Base-by-base conservation (phyloP, 2,329 filamentous ascomycete species). In the Penicillium sp. region DNA sequence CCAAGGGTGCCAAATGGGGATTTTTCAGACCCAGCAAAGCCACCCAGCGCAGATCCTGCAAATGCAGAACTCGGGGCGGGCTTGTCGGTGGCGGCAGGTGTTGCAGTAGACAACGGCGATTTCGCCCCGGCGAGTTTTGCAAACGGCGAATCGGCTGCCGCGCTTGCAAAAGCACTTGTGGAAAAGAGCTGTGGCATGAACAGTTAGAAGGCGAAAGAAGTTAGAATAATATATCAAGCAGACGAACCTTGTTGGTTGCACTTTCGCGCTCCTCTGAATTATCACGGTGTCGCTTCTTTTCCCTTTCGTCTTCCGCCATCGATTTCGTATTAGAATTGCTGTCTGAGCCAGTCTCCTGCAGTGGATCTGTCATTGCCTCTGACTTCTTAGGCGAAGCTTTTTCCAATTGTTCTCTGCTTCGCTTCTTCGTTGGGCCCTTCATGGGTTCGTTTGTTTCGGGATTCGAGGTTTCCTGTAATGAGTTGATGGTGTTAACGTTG, bases 1-100 rank as follows among this genome's bases (percentile, higher is more conserved):
- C 81, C 82, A 40, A 88, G 67, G 16, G 78, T 70, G 34, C 85
- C 84, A 67, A 90, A 90, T 0, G 86, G 86, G 3, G 88, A 91
- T 23, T 82, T 76, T 33, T 78, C 77, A 5, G 83, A 81, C 21
- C 82, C 76, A 7, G 87, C 81, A 51, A 91, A 83, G 48, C 87
- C 85, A 48, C 87, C 83, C 66, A 92, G 86, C 16, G 82, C 84
- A 3, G 89, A 92, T 44, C 79, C 80, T 19, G 85, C 84, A 70
- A 92, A 92, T 5, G 87, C 84, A 9, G 83, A 83, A 11, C 79
- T 58, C 6, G 87, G 85, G 16, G 84, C 82, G 66, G 55, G 72
- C 46, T 69, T 71, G 46, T 71, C 56, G 45, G 62, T 52, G 23
- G 62, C 57, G 9, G 57, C 52, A 16, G 63, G 52, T 14, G 64